Percentiles rank a stretch among this genome's conserved stretches.
phyloP scores from a whole-genome alignment of 352 stramenopile genomes.

The Phytophthora nicotianae region DNA sequence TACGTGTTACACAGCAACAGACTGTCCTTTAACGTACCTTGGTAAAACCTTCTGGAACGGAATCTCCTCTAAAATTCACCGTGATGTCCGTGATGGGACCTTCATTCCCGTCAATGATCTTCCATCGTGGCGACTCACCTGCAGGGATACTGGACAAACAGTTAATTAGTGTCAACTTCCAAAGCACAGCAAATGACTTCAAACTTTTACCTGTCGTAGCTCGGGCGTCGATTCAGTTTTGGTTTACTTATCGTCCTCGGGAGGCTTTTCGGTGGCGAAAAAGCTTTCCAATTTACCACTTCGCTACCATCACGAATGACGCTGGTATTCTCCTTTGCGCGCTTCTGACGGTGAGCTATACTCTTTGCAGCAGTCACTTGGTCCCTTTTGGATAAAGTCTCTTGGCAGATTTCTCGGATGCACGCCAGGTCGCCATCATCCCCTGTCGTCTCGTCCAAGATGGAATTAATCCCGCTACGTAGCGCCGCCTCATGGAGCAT shows the following conservation, averaged over 20 bases:
- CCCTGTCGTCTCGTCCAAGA: conserved; percentile 57
- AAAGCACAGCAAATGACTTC: background rate
- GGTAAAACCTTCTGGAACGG: conserved; percentile 66
- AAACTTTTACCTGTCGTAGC: conserved; percentile 35
- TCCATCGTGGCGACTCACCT: conserved; percentile 45
- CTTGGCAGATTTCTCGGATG: conserved; percentile 71
- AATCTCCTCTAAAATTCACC: conserved; percentile 81
- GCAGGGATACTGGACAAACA: conserved; percentile 3
- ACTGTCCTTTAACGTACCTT: conserved; percentile 51
- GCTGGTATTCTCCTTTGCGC: conserved; percentile 1
- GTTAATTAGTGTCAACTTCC: background rate
- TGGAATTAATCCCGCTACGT: conserved; percentile 45
- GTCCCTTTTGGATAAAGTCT: conserved; percentile 46
- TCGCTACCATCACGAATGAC: conserved; percentile 4
- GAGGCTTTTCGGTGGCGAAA: conserved; percentile 53
- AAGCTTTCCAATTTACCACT: conserved; percentile 1
- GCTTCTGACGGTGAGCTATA: conserved; percentile 9
- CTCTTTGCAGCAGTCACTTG: conserved; percentile 17
- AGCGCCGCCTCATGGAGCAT: conserved; percentile 40
- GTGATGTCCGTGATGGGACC: conserved; percentile 69
- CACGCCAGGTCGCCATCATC: conserved; percentile 55
- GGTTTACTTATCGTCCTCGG: conserved; percentile 47
- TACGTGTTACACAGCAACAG: background rate
- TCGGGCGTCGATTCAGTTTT: conserved; percentile 39
- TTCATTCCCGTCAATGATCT: conserved; percentile 50